Base-by-base conservation (phyloP, 331 rosid genomes). In the Malus hybrid region DNA sequence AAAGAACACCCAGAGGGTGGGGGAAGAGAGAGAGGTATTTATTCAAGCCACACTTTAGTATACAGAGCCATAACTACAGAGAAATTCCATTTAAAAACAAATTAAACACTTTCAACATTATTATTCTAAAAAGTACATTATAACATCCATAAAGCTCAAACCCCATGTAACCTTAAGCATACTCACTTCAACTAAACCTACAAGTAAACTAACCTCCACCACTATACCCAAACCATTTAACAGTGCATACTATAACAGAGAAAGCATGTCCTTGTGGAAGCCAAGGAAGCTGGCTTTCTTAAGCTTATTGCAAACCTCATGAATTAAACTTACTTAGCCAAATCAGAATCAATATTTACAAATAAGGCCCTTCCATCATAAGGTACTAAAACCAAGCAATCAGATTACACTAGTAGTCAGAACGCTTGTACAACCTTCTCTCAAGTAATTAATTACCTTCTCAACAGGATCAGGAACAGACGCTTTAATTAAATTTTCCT, bases 381-480 rank as follows among this genome's bases (percentile, higher is more conserved):
- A 28, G 39, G 67, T 29, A 29, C 39, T 56, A 57, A 7, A 1
- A 73, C 6, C 1, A 18, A 15, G 7, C 29, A 62, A 61, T 42
- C n/a, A 12, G 24, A 56, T 74, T 29, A 29, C 54, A 36, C 52
- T 36, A 9, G 22, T 54, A 44, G 69, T 34, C 28, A 62, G 15
- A 74, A 31, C 2, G 54, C 19, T 64, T 19, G 27, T 62, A 73
- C 12, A 64, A 19, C 16, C 65, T 24, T 59, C 29, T 32, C 69
- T 50, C n/a, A 16, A 77, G 46, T 32, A 73, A 65, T 44, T 18
- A 68, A 71, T 80, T 84, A 93, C 98, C 93, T 74, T 74, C 64
- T 81, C 91, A 24, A 81, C 65, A 62, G 83, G 80, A 65, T 81
- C 83, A 12, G 77, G 73, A 42, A 82, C 55, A 61, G 87, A 81